Evolutionary conservation across 2,329 filamentous ascomycete genomes (phyloP), one percentile per base, ranked within the genome.

Genomic region (Fusarium albidum): DNA sequence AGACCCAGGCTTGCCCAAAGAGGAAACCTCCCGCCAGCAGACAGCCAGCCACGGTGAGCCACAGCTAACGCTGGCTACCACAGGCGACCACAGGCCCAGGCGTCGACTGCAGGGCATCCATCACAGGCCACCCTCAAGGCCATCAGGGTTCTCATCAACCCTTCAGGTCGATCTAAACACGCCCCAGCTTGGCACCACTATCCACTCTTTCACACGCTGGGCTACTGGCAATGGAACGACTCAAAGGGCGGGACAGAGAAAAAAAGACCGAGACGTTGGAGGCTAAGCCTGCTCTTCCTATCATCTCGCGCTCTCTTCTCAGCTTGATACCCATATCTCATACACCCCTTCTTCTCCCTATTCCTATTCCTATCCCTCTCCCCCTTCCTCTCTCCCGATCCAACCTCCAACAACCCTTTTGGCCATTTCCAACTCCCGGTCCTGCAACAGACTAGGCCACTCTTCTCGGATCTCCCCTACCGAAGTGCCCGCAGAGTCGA

Each of bases 121-220:
- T 21, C 21, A 21, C 21, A 21, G 21, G 21, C 34, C 44, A 48
- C 17, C 38, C 21, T n/a, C 52, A 46, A 51, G 59, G 46, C 65
- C 55, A 63, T 68, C 65, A 57, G 61, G 60, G 57, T 52, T 25
- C 60, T 64, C 45, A 35, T 29, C 33, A 49, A 35, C 33, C n/a
- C 38, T 37, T 34, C 42, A 40, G 14, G 9, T 13, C 33, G 35
- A 57, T 27, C 40, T 44, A 10, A 46, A 27, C 35, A 45, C 38
- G 13, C 49, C 27, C 40, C 28, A 25, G 27, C 49, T 65, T 53
- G 55, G 54, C 41, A 48, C 38, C 53, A 55, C 28, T 52, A 54
- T 27, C 52, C 56, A 59, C 57, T 50, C 44, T 53, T 57, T 35
- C 31, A 28, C 38, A 44, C 46, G 34, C 37, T 55, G 46, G 41